A percentile compares a stretch with the other conserved stretches of the same genome.
phyloP scores from a whole-genome alignment of 2,329 filamentous ascomycete species.

The Xylaria sp. region DNA sequence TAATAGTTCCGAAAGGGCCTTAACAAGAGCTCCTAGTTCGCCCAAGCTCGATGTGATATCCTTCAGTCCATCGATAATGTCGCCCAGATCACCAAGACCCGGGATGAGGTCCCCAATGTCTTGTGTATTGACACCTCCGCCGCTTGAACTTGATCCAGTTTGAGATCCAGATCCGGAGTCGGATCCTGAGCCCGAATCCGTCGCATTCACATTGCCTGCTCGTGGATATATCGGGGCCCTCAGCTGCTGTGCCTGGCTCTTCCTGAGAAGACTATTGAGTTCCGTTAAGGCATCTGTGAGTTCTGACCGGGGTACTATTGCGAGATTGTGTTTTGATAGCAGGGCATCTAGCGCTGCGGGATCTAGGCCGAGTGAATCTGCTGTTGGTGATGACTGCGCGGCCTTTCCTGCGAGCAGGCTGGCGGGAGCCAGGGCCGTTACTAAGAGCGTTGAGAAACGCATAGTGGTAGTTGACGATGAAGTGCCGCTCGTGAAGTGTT shows the following conservation, averaged over 20 bases:
- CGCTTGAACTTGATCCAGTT: constrained; percentile 36
- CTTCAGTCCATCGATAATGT: constrained; percentile 44
- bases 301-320: constrained; percentile 58
- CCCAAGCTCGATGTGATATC: constrained; percentile 44
- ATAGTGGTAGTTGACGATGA: constrained; percentile 46
- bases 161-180: constrained; percentile 30
- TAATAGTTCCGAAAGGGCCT: constrained; percentile 50
- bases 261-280: constrained; percentile 55
- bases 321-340: constrained; percentile 58
- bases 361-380: constrained; percentile 49
- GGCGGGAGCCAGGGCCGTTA: constrained; percentile 51
- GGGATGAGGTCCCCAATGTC: constrained; percentile 40
- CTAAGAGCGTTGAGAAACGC: constrained; percentile 53
- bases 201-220: constrained; percentile 37
- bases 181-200: constrained; percentile 35
- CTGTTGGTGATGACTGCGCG: constrained; percentile 44
- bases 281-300: constrained; percentile 59
- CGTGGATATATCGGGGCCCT: constrained; percentile 46
- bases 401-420: constrained; percentile 49
- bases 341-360: constrained; percentile 52
- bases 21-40: constrained; percentile 47
- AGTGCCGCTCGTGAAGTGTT: constrained; percentile 32
- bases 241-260: constrained; percentile 47
- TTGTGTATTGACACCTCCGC: not conserved
- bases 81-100: constrained; percentile 46